A percentile compares a stretch with the other conserved stretches of the same genome.
These are phyloP conservation scores for Rhododendron simsii DNA, from an alignment of 148 eudicot genomes.

Conservation along the genomic window DNA sequence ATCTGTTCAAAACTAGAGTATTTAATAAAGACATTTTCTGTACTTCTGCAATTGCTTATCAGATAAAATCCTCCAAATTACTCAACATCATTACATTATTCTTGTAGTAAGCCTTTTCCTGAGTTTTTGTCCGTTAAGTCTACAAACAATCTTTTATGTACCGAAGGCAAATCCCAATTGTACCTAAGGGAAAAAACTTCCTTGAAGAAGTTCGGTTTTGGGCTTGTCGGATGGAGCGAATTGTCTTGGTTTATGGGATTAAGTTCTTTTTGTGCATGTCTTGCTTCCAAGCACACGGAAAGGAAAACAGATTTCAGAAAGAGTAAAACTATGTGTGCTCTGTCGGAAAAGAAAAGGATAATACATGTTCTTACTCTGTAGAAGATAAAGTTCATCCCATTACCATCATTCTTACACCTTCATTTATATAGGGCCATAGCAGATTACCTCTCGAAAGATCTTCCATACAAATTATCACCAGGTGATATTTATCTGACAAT, in stretches of 20 bases:
- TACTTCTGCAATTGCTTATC: not conserved
- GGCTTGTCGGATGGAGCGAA: not conserved
- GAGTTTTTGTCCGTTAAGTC: not conserved
- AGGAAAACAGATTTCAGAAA: not conserved
- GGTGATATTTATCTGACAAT: slow-evolving; percentile 39
- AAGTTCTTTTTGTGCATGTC: not conserved
- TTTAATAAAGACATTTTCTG: not conserved
- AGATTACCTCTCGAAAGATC: slow-evolving; percentile 43
- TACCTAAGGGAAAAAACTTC: not conserved
- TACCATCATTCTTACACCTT: not conserved
- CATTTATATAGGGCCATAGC: slow-evolving; percentile 33
- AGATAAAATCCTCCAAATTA: not conserved
- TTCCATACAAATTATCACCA: slow-evolving; percentile 40
- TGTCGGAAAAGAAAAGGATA: not conserved
- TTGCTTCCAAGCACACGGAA: not conserved
- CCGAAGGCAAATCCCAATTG: not conserved
- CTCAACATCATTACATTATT: not conserved
- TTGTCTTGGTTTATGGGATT: not conserved
- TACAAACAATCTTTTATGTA: not conserved
- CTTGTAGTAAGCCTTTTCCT: not conserved
- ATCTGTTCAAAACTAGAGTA: not conserved
- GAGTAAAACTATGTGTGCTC: not conserved
- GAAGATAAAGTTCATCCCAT: not conserved
- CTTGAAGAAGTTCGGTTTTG: not conserved
- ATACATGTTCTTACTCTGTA: not conserved